Conservation (phyloP, 352 stramenopile species). For the Phytophthora pini region DNA sequence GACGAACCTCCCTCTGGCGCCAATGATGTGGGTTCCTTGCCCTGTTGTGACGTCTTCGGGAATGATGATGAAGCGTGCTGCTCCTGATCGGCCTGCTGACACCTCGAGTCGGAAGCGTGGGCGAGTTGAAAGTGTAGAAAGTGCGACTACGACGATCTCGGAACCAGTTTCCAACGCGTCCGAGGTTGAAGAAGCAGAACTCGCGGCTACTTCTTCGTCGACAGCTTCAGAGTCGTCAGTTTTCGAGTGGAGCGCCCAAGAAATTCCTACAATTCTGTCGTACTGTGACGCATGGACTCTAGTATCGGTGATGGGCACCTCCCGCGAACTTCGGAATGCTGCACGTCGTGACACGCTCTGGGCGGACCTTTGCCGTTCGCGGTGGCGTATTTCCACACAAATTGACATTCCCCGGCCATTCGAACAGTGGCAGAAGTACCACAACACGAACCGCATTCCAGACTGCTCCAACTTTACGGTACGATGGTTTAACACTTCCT, state of each 20-base stretch:
- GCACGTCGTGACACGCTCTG: constrained; percentile 42
- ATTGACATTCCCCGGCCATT: constrained; percentile 9
- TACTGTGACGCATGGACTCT: constrained; percentile 66
- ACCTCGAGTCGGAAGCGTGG: constrained; percentile 22
- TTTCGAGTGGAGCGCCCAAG: constrained; percentile 45
- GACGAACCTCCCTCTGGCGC: constrained; percentile 27
- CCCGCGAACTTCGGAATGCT: constrained; percentile 29
- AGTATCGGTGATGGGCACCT: constrained; percentile 41
- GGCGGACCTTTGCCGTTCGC: constrained; percentile 34
- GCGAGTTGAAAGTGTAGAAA: constrained; percentile 22
- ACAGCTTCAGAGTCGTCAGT: constrained; percentile 6
- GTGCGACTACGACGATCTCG: constrained; percentile 9
- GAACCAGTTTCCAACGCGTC: constrained; percentile 14
- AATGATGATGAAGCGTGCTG: constrained; percentile 24
- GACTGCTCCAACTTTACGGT: constrained; percentile 43
- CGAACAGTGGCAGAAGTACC: constrained; percentile 44
- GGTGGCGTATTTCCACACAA: constrained; percentile 38
- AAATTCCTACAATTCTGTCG: constrained; percentile 51
- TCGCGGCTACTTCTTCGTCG: not conserved
- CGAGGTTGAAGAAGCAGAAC: constrained; percentile 7
- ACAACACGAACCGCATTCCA: constrained; percentile 50
- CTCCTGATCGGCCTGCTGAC: constrained; percentile 12
- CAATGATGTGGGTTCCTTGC: constrained; percentile 56
- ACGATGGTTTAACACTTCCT: constrained; percentile 4
- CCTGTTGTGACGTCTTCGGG: constrained; percentile 32